Evolutionary conservation across 2,329 filamentous ascomycete species (phyloP), one percentile per base, ranked within the genome.

Genomic region (Camptophora hylomeconis): DNA sequence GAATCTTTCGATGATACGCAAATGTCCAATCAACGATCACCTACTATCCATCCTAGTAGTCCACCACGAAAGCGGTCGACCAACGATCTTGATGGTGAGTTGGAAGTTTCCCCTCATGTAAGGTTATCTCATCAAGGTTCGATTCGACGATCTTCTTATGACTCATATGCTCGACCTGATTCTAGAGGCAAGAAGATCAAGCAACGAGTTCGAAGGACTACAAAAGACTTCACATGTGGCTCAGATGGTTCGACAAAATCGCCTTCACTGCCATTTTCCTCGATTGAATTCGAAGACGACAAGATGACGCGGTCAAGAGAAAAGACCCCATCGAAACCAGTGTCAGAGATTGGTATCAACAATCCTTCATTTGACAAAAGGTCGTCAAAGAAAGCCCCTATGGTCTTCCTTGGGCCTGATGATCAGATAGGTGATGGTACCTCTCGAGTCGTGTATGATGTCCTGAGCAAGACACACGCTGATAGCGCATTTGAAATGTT

Each of bases 381-480:
- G 19, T 8, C 8, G n/a, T n/a, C 19, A 20, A n/a, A 20, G 8
- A 20, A 20, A 8, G 8, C 19, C 19, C 8, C 19, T n/a, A 20
- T 20, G n/a, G n/a, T n/a, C 10, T 28, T 36, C 15, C 31, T 45
- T 25, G 42, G 33, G 3, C 64, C 65, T 7, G 54, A 61, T 7
- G 69, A 70, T 36, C 53, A 52, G 5, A 68, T 92, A 28, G 84
- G 80, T 24, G 80, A 86, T 50, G 80, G 83, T 5, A 84, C 93
- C 48, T 92, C 82, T 0, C 67, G 65, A 22, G 67, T 95, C 21
- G 62, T 84, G 20, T 62, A 75, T 37, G 60, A 84, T 38, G 56
- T 93, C 17, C 65, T 94, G 80, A 2, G 47, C 54, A 1, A 47
- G 58, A 5, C 64, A 75, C 12, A 66, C 65, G 20, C 60, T 93